Conservation (phyloP, 768 basidiomycete species). For the Termitomyces sp. region DNA sequence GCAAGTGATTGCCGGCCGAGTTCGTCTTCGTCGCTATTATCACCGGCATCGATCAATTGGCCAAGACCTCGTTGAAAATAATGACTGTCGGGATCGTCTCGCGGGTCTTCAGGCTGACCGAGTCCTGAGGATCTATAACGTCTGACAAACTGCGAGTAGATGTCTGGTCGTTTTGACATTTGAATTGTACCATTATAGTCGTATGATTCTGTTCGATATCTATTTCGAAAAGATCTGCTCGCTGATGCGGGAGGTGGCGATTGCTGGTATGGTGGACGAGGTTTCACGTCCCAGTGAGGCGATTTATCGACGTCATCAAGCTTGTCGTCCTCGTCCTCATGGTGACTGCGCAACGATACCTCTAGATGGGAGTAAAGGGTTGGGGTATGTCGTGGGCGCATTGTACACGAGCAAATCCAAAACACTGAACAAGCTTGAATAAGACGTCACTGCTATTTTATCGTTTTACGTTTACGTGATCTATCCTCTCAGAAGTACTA, state of each 20-base stretch:
- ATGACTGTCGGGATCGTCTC: constrained; percentile 79
- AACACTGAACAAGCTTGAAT: not conserved
- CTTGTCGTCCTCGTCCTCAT: constrained; percentile 45
- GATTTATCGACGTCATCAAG: constrained; percentile 39
- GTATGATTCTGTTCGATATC: constrained; percentile 18
- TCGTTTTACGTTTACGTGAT: constrained; percentile 6
- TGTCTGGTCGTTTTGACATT: constrained; percentile 40
- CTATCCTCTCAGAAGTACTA: constrained; percentile 3
- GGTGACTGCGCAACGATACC: constrained; percentile 30
- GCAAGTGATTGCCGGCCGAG: constrained; percentile 36
- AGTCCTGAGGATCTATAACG: constrained; percentile 62
- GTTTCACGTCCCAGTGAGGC: constrained; percentile 27
- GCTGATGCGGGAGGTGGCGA: constrained; percentile 24
- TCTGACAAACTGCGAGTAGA: constrained; percentile 77
- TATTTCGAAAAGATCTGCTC: constrained; percentile 20
- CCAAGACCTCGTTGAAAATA: constrained; percentile 71
- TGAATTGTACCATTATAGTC: constrained; percentile 8
- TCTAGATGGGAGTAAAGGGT: constrained; percentile 63
- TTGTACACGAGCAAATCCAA: constrained; percentile 12
- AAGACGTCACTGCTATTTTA: not conserved
- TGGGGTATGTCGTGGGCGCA: constrained; percentile 57
- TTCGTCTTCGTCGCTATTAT: constrained; percentile 77
- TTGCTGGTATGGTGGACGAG: constrained; percentile 29
- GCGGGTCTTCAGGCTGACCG: constrained; percentile 60
- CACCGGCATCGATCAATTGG: constrained; percentile 61